phyloP scores from a whole-genome alignment of 306 rosid species.

The Benincasa hispida region DNA sequence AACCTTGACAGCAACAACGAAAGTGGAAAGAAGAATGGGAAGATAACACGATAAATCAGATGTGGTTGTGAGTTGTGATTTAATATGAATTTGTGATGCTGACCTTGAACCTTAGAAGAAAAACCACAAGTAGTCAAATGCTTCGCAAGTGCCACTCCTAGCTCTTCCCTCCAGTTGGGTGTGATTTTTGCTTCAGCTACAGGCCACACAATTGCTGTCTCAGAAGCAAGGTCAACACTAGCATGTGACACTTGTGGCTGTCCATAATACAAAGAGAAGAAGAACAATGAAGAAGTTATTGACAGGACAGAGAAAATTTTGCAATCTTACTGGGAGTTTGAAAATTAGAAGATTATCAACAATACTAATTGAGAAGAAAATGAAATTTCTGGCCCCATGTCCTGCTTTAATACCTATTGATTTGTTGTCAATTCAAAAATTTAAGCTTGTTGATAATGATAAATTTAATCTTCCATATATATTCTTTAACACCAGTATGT shows the following conservation, averaged over 20 bases:
- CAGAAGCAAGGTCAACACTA: slow-evolving; percentile 12
- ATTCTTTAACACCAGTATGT: neutral
- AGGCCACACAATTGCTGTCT: slow-evolving; percentile 10
- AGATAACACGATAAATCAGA: neutral
- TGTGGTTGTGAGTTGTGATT: neutral
- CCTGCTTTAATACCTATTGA: neutral
- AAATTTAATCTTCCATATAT: neutral
- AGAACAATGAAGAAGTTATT: neutral
- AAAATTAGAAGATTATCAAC: neutral
- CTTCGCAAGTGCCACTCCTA: slow-evolving; percentile 9
- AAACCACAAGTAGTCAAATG: slow-evolving; percentile 12
- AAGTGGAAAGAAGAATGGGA: neutral
- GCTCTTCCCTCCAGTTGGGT: slow-evolving; percentile 7
- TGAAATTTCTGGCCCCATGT: neutral
- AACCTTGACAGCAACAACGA: neutral
- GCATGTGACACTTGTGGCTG: slow-evolving; percentile 12
- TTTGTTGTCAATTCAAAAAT: too few relatives aligned
- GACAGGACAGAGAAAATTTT: neutral
- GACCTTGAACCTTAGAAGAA: slow-evolving; percentile 9
- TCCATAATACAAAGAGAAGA: neutral
- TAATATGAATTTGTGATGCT: neutral
- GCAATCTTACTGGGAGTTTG: neutral
- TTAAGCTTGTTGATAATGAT: neutral
- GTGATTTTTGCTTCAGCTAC: slow-evolving; percentile 6
- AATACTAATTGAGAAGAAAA: neutral